phyloP scores from a whole-genome alignment of 257 asterid genomes.

The Ophiorrhiza pumila region DNA sequence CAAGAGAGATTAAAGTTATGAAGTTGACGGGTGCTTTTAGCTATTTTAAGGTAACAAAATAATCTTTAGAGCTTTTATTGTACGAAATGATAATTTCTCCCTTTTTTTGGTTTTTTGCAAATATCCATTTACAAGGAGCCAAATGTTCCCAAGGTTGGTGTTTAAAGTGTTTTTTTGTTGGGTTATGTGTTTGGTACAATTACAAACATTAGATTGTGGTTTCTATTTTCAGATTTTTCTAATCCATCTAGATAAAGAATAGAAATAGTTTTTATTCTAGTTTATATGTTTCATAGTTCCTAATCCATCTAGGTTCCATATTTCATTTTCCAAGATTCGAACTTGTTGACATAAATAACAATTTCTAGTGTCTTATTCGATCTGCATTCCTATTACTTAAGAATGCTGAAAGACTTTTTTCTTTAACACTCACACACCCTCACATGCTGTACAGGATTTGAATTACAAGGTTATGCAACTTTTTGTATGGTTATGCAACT shows the following conservation, averaged over 20 bases:
- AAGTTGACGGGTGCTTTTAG: too few species aligned
- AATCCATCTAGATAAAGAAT: neutral
- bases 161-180: neutral
- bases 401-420: neutral
- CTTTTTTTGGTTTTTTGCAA: slow-evolving; percentile 45
- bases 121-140: slow-evolving; percentile 83
- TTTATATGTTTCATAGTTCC: too few species aligned
- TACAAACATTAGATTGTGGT: neutral
- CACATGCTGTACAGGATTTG: too few species aligned
- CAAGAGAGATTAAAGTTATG: too few species aligned
- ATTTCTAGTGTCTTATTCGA: too few species aligned
- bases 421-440: too few species aligned
- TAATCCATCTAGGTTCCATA: too few species aligned
- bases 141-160: slow-evolving; percentile 60
- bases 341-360: too few species aligned
- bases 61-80: neutral
- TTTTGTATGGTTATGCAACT: neutral
- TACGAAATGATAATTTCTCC: slow-evolving; percentile 4
- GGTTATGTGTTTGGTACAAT: slow-evolving; percentile 3
- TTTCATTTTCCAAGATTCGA: too few species aligned
- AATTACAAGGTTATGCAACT: too few species aligned
- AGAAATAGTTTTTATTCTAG: neutral
- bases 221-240: neutral
- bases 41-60: too few species aligned
- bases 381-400: neutral